These are phyloP conservation scores for Grammothele lineata DNA, from an alignment of 768 basidiomycete species.

Conservation along the genomic window DNA sequence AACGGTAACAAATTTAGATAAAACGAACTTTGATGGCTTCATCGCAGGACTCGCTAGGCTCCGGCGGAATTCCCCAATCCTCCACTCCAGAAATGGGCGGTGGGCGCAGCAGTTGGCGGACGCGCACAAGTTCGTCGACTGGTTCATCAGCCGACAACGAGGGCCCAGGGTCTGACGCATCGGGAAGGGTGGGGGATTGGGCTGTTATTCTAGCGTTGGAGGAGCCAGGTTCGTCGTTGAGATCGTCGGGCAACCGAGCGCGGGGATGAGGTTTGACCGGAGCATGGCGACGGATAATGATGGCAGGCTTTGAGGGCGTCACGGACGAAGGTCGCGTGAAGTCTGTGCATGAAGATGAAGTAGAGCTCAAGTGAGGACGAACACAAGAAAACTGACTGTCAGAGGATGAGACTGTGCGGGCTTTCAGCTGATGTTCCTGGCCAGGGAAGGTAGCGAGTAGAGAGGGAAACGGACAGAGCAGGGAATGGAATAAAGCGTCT, in stretches of 20 bases:
- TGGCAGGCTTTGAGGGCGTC: conserved; percentile 41
- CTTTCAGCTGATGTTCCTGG: conserved; percentile 43
- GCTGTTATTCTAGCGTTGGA: no score
- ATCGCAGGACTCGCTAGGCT: conserved; percentile 51
- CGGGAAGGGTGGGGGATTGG: neutral
- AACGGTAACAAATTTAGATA: no score
- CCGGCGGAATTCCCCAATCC: conserved; percentile 77
- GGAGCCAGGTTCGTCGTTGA: conserved; percentile 11
- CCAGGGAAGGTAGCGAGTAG: conserved; percentile 59
- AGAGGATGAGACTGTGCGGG: conserved; percentile 29
- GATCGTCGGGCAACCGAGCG: conserved; percentile 46
- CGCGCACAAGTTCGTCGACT: conserved; percentile 42
- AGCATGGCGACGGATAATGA: conserved; percentile 52
- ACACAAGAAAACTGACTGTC: conserved; percentile 36
- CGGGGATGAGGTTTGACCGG: conserved; percentile 47
- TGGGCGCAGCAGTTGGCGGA: conserved; percentile 57
- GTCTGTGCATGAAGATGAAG: neutral
- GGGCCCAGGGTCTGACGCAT: neutral
- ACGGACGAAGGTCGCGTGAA: neutral
- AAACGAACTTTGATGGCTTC: conserved; percentile 54
- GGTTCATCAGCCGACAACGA: neutral
- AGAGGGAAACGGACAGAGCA: conserved; percentile 55
- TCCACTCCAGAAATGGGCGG: conserved; percentile 57
- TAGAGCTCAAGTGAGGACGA: no score
- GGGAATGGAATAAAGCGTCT: conserved; percentile 44